These are phyloP conservation scores for Hanseniaspora gamundiae DNA, from an alignment of 1,139 yeast species.

Conservation along the genomic window DNA sequence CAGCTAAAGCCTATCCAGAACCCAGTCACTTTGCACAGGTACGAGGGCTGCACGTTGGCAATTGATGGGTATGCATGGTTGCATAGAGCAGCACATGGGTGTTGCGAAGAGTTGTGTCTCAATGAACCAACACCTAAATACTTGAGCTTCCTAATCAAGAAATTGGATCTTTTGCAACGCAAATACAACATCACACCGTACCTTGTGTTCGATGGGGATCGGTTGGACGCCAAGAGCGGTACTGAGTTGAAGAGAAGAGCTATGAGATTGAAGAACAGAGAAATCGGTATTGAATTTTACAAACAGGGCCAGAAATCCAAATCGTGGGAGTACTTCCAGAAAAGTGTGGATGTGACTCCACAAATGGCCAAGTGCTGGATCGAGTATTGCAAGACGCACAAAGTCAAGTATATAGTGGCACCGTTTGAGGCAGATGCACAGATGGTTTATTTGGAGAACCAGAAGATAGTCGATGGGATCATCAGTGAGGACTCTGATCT, in stretches of 20 bases:
- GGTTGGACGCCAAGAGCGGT: constrained; percentile 62
- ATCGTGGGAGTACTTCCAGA: constrained; percentile 62
- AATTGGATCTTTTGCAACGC: constrained; percentile 49
- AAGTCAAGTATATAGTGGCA: constrained; percentile 72
- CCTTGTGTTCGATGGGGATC: constrained; percentile 89
- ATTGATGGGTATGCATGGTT: constrained; percentile 97
- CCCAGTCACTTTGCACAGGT: constrained; percentile 43
- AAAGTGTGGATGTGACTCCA: constrained; percentile 80
- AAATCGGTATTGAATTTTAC: constrained; percentile 39
- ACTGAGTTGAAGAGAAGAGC: constrained; percentile 58
- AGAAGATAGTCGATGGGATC: constrained; percentile 71
- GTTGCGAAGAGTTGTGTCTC: constrained; percentile 73
- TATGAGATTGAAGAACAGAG: constrained; percentile 45
- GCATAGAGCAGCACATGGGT: constrained; percentile 71
- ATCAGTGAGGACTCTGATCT: constrained; percentile 92
- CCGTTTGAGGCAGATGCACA: constrained; percentile 99
- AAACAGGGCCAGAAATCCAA: constrained; percentile 39
- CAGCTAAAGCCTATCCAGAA: constrained; percentile 62
- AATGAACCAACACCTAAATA: constrained; percentile 61
- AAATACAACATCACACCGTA: constrained; percentile 68
- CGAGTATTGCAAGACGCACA: constrained; percentile 48
- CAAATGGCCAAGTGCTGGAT: constrained; percentile 83
- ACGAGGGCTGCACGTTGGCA: constrained; percentile 63
- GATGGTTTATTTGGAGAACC: constrained; percentile 75
- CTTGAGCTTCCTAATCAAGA: constrained; percentile 44